phyloP scores from a whole-genome alignment of 495 filamentous ascomycete species.

The Neurospora sp. region DNA sequence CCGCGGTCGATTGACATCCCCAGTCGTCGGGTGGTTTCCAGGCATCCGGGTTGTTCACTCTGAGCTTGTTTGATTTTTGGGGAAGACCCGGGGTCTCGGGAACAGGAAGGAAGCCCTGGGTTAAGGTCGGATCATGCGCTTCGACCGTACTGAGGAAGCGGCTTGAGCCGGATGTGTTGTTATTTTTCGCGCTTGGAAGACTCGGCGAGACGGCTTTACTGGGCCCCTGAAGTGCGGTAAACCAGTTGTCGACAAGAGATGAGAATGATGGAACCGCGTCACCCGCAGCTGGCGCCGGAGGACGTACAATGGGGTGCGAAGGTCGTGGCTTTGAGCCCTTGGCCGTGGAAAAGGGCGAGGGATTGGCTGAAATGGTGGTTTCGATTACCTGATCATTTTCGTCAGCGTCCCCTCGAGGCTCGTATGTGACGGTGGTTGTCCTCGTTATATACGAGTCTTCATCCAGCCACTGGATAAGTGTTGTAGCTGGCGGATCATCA shows the following conservation, averaged over 20 bases:
- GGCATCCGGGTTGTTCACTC: slow-evolving; percentile 21
- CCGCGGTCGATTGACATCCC: slow-evolving; percentile 9
- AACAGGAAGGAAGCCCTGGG: not conserved
- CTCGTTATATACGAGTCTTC: slow-evolving; percentile 29
- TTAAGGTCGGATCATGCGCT: not conserved
- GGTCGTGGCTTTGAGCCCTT: slow-evolving; percentile 3
- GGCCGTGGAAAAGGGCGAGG: slow-evolving; percentile 10
- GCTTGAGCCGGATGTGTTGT: not conserved
- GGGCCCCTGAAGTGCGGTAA: slow-evolving; percentile 4
- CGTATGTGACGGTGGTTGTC: slow-evolving; percentile 24
- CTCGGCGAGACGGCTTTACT: not conserved
- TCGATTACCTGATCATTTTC: slow-evolving; percentile 21
- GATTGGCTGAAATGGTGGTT: slow-evolving; percentile 28
- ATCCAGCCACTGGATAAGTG: slow-evolving; percentile 23
- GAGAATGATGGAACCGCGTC: slow-evolving; percentile 4
- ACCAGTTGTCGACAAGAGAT: slow-evolving; percentile 10
- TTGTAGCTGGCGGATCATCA: not conserved
- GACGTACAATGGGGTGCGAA: slow-evolving; percentile 15
- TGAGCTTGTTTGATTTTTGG: slow-evolving; percentile 3
- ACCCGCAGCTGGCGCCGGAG: not conserved
- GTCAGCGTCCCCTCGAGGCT: slow-evolving; percentile 20
- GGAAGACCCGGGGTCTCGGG: not conserved
- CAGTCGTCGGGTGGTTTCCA: slow-evolving; percentile 26
- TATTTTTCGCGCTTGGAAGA: not conserved
- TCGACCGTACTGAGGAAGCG: not conserved